These are phyloP conservation scores for Alternaria hordeiaustralica DNA, from an alignment of 2,329 filamentous ascomycete species.

Conservation along the genomic window DNA sequence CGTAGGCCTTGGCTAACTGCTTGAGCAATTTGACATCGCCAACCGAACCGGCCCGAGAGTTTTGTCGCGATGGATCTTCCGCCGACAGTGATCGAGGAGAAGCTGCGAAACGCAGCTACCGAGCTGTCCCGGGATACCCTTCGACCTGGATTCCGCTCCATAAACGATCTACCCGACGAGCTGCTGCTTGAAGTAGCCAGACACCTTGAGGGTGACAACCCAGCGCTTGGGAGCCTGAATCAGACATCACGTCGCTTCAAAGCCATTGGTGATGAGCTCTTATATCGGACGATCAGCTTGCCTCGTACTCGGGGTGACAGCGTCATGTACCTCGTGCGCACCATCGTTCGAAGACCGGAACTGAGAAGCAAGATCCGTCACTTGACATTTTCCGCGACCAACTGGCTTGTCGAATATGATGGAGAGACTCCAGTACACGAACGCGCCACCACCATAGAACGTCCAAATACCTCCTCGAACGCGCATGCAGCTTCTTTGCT, in stretches of 20 bases:
- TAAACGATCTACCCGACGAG: background rate
- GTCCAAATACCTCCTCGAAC: no score
- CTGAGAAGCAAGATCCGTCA: background rate
- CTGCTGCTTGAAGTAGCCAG: background rate
- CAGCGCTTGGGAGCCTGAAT: background rate
- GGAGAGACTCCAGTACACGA: no score
- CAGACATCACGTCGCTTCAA: background rate
- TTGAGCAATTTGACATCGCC: background rate
- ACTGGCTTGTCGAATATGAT: background rate
- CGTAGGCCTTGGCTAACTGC: background rate
- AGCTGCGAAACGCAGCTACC: background rate
- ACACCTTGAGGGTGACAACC: background rate
- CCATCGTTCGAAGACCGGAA: background rate
- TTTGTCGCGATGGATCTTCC: background rate
- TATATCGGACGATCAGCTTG: background rate
- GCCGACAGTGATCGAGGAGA: background rate
- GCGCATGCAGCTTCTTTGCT: background rate
- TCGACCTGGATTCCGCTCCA: background rate
- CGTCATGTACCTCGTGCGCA: background rate
- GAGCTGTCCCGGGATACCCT: background rate
- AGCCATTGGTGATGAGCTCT: background rate
- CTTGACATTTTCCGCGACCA: background rate
- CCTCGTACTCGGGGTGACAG: background rate
- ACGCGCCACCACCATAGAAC: no score
- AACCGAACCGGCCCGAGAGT: background rate